These are phyloP conservation scores for Paramecium tetraurelia DNA, from an alignment of 73 alveolate species.

Conservation along the genomic window DNA sequence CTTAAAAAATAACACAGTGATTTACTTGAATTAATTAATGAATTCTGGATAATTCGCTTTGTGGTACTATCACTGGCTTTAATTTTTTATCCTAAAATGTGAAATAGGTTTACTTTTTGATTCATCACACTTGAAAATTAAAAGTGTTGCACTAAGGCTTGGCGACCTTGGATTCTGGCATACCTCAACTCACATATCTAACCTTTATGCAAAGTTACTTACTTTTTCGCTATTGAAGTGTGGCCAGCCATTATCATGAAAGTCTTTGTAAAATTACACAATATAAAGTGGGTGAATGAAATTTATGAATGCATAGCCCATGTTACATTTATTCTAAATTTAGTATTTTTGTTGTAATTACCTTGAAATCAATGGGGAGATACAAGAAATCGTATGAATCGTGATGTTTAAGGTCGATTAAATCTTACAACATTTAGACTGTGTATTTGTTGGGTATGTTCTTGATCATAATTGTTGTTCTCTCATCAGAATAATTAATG, in stretches of 20 bases:
- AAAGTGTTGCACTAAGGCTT: slow-evolving; percentile 52
- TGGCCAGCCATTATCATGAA: slow-evolving; percentile 90
- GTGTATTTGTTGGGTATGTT: slow-evolving; percentile 96
- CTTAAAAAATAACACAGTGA: not conserved
- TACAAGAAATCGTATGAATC: slow-evolving; percentile 77
- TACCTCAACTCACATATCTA: slow-evolving; percentile 79
- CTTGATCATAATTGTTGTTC: slow-evolving; percentile 97
- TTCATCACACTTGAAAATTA: slow-evolving; percentile 65
- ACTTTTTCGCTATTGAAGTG: slow-evolving; percentile 76
- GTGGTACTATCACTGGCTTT: slow-evolving; percentile 56
- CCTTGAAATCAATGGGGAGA: slow-evolving; percentile 81
- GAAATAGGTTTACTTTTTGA: slow-evolving; percentile 39
- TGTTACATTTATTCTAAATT: slow-evolving; percentile 85
- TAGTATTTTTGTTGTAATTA: not conserved
- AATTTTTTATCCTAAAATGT: slow-evolving; percentile 43
- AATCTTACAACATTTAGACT: slow-evolving; percentile 75
- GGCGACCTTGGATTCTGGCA: slow-evolving; percentile 87
- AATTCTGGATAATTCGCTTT: slow-evolving; percentile 46
- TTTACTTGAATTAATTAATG: not conserved
- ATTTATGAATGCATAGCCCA: slow-evolving; percentile 98
- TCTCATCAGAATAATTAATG: slow-evolving; percentile 51
- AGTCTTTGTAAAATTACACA: slow-evolving; percentile 78
- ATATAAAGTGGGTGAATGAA: slow-evolving; percentile 84
- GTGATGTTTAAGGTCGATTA: slow-evolving; percentile 82
- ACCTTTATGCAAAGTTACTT: not conserved